These are phyloP conservation scores for Neofusicoccum laricinum DNA, from an alignment of 2,329 filamentous ascomycete genomes.

Conservation along the genomic window DNA sequence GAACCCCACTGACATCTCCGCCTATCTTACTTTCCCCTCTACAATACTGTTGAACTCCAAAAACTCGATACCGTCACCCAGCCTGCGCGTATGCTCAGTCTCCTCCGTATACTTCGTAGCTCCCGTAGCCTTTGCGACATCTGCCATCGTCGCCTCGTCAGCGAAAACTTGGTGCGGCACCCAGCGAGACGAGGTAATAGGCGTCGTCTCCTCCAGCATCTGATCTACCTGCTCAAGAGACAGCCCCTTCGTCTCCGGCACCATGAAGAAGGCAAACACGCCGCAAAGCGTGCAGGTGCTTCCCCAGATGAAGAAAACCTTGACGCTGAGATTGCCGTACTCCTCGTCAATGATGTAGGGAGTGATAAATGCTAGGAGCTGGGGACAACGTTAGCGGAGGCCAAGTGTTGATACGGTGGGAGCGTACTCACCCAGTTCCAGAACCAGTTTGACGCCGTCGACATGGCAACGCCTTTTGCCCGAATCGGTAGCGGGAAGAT, in stretches of 20 bases:
- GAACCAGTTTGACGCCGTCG: slow-evolving; percentile 87
- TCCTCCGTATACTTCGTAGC: neutral
- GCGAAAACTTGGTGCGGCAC: neutral
- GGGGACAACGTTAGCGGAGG: neutral
- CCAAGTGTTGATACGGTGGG: neutral
- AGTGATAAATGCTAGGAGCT: slow-evolving; percentile 54
- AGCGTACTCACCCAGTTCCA: slow-evolving; percentile 57
- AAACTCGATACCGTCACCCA: neutral
- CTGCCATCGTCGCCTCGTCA: neutral
- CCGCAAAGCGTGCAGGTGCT: slow-evolving; percentile 51
- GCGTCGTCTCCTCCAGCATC: slow-evolving; percentile 50
- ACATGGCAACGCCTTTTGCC: slow-evolving; percentile 79
- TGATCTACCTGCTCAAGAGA: slow-evolving; percentile 80
- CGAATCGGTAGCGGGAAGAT: slow-evolving; percentile 87
- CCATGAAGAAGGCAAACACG: slow-evolving; percentile 67
- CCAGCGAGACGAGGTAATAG: neutral
- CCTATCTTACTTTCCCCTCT: neutral
- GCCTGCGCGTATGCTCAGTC: neutral
- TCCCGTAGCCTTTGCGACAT: neutral
- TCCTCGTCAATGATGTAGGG: slow-evolving; percentile 75
- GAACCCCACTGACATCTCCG: too few relatives aligned
- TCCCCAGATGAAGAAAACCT: slow-evolving; percentile 59
- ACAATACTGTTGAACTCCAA: neutral
- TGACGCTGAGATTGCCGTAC: slow-evolving; percentile 62
- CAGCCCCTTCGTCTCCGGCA: slow-evolving; percentile 86